Base-by-base conservation (phyloP, 805 yeast species). In the Teunomyces lycoperdinae region DNA sequence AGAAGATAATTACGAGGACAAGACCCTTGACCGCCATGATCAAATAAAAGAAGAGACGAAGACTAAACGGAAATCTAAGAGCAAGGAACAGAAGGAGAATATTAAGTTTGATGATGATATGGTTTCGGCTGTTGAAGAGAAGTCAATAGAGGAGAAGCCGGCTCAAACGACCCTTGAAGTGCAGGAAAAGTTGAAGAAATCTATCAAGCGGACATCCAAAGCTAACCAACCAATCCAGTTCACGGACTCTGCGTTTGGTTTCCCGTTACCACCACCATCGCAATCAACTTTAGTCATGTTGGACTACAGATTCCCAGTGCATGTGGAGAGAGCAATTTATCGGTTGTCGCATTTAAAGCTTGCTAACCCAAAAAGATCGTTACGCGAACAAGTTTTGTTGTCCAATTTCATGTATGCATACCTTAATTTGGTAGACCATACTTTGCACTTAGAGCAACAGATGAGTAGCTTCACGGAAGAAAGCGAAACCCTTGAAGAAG, bases 401-500 rank as follows among this genome's bases (percentile, higher is more conserved):
- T 89, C 97, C 50, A 94, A 94, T 64, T 94, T 94, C 79, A 94
- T 94, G 99, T 94, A 94, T 63, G 92, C 97, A 0, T 94, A 94
- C 67, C 77, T 94, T 73, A 92, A 94, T 62, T 74, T 94, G 66
- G 96, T 94, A 47, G 96, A 92, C 65, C 97, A 92, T 63, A 91
- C 92, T 11, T 72, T 87, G 55, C 89, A 85, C 64, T 66, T 87
- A 51, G 77, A 73, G 51, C 92, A 87, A 58, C 89, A 84, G 50
- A 61, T 68, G 64, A 62, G 63, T 41, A 52, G 31, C 24, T 33
- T 41, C n/a, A 36, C 43, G 9, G 42, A 30, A 11, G 53, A 50
- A 33, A 48, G 42, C 28, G 44, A 24, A n/a, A 38, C 39, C 16
- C 42, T 47, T 38, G 47, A 47, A n/a, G 58, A 50, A 13, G 51